Conservation (phyloP, 2,329 filamentous ascomycete species). For the Byssochlamys sp. region DNA sequence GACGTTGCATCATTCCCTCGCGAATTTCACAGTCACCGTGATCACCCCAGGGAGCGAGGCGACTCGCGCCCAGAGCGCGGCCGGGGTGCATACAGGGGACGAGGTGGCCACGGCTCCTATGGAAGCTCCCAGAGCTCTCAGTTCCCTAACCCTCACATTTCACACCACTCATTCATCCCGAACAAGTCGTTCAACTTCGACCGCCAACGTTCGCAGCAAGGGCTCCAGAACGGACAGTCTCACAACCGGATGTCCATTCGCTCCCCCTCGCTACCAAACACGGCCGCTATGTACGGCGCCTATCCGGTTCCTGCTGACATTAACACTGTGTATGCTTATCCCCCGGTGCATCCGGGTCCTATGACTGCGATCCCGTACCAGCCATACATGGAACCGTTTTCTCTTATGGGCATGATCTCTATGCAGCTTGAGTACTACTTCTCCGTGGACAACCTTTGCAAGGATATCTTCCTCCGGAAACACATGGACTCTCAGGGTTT, state of each 20-base stretch:
- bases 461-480: slow-evolving; percentile 76
- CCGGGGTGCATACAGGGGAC: slow-evolving; percentile 32
- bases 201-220: slow-evolving; percentile 33
- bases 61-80: slow-evolving; percentile 30
- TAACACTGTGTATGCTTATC: slow-evolving; percentile 49
- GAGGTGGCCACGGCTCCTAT: slow-evolving; percentile 30
- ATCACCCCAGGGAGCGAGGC: slow-evolving; percentile 26
- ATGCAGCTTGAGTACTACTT: slow-evolving; percentile 82
- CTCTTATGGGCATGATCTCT: slow-evolving; percentile 49
- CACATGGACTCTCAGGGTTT: slow-evolving; percentile 96
- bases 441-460: slow-evolving; percentile 87
- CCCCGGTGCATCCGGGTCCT: slow-evolving; percentile 41
- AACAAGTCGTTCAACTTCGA: slow-evolving; percentile 35
- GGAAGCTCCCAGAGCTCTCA: slow-evolving; percentile 26
- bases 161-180: slow-evolving; percentile 31
- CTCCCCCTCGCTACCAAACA: slow-evolving; percentile 54
- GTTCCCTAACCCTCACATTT: slow-evolving; percentile 30
- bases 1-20: slow-evolving; percentile 21
- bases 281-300: slow-evolving; percentile 40
- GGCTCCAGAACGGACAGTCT: slow-evolving; percentile 26
- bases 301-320: slow-evolving; percentile 37
- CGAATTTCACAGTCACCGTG: slow-evolving; percentile 25
- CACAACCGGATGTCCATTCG: slow-evolving; percentile 43
- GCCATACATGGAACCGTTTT: slow-evolving; percentile 49
- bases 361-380: slow-evolving; percentile 52